phyloP scores from a whole-genome alignment of 2,329 filamentous ascomycete species.

The Sphaceloma murrayae region DNA sequence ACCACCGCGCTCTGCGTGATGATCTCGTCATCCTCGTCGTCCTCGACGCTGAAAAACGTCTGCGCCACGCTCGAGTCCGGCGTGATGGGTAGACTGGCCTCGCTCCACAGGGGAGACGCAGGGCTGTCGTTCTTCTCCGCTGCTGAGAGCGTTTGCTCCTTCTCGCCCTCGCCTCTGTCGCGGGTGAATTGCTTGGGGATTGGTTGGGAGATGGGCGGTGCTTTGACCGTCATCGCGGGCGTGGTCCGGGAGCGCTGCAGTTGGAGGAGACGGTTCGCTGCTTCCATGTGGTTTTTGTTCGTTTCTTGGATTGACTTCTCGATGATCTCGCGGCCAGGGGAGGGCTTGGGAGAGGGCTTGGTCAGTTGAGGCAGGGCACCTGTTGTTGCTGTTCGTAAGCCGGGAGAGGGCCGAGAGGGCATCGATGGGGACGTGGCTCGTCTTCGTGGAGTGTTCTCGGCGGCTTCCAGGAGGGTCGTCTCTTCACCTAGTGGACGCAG shows the following conservation, averaged over 20 bases:
- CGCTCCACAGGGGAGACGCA: conserved; percentile 23
- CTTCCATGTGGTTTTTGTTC: conserved; percentile 17
- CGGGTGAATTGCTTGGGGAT: conserved; percentile 16
- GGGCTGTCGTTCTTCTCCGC: conserved; percentile 20
- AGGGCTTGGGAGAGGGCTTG: conserved; percentile 6
- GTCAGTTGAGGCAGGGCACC: conserved; percentile 12
- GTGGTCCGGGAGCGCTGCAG: conserved; percentile 25
- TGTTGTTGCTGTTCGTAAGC: conserved; percentile 9
- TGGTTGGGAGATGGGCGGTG: conserved; percentile 19
- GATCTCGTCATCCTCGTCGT: conserved; percentile 14
- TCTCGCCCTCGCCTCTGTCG: too few relatives aligned
- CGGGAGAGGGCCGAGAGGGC: conserved; percentile 8
- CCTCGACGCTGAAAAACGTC: conserved; percentile 18
- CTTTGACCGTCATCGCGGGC: conserved; percentile 20
- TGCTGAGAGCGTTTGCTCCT: too few relatives aligned
- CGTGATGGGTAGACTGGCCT: conserved; percentile 25
- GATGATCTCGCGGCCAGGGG: conserved; percentile 12
- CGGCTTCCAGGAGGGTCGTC: neutral
- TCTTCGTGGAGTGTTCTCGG: neutral
- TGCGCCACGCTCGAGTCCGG: conserved; percentile 19
- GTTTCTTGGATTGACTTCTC: conserved; percentile 8
- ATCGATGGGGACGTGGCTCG: conserved; percentile 11
- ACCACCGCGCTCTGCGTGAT: conserved; percentile 1
- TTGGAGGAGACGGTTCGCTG: conserved; percentile 18
- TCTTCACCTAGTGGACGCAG: conserved; percentile 17